Conservation (phyloP, 176 grass and related monocot genomes). For the Thinopyrum elongatum region DNA sequence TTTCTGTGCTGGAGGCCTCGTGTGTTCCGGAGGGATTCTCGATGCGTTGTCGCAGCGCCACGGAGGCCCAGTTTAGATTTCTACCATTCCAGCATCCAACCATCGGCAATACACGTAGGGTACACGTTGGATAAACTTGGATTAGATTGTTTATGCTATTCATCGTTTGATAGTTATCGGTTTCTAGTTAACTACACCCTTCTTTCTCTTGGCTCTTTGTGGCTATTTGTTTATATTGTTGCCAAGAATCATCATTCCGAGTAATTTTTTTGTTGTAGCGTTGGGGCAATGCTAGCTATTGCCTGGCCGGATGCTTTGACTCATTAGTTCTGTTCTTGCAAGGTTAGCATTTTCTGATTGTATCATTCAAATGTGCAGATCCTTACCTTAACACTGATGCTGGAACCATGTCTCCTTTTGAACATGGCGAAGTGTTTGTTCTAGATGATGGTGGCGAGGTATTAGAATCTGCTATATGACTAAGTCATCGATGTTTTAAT, state of each 20-base stretch:
- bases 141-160: not conserved
- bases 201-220: not conserved
- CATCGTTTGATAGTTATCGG: not conserved
- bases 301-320: not conserved
- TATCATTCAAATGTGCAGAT: slow-evolving; percentile 17
- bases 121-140: slow-evolving; percentile 17
- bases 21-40: slow-evolving; percentile 4
- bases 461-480: not conserved
- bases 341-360: not conserved
- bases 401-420: slow-evolving; percentile 43
- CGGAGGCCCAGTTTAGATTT: not conserved
- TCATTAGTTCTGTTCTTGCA: not conserved
- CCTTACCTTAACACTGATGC: slow-evolving; percentile 47
- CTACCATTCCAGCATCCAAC: not conserved
- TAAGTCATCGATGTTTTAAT: not conserved
- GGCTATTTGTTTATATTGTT: not conserved
- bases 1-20: not conserved
- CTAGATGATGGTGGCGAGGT: slow-evolving; percentile 46
- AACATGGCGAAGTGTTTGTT: slow-evolving; percentile 42
- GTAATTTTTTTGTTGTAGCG: not conserved
- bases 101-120: not conserved
- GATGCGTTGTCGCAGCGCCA: slow-evolving; percentile 1
- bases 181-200: slow-evolving; percentile 10
- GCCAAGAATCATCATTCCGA: not conserved
- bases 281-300: slow-evolving; percentile 2